Evolutionary conservation across 2,329 filamentous ascomycete species (phyloP), one percentile per base, ranked within the genome.

Genomic region (Trichophyton simii): DNA sequence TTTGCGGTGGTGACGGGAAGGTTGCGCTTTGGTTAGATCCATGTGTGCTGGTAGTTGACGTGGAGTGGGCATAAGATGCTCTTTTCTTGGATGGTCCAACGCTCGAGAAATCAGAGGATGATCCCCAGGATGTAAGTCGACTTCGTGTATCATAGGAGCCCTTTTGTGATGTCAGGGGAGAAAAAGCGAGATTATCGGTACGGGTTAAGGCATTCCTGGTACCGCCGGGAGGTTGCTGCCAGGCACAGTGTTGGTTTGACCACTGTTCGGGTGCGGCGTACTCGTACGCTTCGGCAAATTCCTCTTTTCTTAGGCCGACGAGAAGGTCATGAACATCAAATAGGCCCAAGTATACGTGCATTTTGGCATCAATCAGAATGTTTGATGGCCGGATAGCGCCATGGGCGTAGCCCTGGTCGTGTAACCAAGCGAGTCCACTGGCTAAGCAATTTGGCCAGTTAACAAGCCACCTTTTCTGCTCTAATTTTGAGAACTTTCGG

Each of bases 301-400:
- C 77, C 15, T 75, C 72, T 62, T 77, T 80, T 62, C 80, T 80
- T 54, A 78, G 79, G 58, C 74, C 75, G 42, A 83, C 77, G 31
- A 85, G 78, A 0, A 78, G 80, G 63, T 79, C 76, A 8, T 85
- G 71, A 6, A 76, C 79, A 54, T 82, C 81, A 63, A 84, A 79
- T 62, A 85, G 80, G 57, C 81, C 80, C 42, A 86, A 79, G 9
- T 78, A 81, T 59, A 86, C 81, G 11, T 74, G 72, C 65, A 82
- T 83, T 34, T 77, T 72, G n/a, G 77, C 72, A 63, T 84, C 79
- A 61, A 86, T 74, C 38, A 83, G 73, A 48, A 86, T 80, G 63
- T 83, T 85, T 1, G 81, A 83, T 1, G 83, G 83, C 15, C 80
- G 76, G 62, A 86, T 83, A 1, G 77, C 77, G 28, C 79, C 78